Percentiles rank a stretch among this genome's conserved stretches.
phyloP scores from a whole-genome alignment of 2,329 filamentous ascomycete genomes.

The Aspergillus sp. region DNA sequence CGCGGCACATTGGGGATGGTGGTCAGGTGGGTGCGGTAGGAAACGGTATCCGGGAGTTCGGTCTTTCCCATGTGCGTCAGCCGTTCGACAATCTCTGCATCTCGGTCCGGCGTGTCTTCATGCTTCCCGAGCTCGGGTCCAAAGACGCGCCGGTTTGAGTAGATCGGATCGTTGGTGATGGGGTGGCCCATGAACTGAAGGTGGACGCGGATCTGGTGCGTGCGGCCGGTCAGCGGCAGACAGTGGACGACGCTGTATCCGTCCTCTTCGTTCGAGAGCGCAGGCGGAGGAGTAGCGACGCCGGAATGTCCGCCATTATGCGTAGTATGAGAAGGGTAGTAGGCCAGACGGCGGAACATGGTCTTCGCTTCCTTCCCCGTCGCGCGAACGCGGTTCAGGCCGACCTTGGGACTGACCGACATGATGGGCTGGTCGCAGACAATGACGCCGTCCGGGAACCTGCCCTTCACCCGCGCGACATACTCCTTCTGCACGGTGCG shows the following conservation, averaged over 20 bases:
- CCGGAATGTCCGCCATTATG: slow-evolving; percentile 12
- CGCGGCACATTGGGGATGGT: slow-evolving; percentile 28
- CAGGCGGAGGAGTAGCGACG: slow-evolving; percentile 25
- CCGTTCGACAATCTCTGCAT: slow-evolving; percentile 81
- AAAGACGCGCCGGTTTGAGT: slow-evolving; percentile 89
- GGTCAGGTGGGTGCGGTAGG: slow-evolving; percentile 57
- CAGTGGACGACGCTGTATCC: slow-evolving; percentile 95
- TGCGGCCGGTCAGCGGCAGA: slow-evolving; percentile 83
- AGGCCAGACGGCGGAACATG: slow-evolving; percentile 85
- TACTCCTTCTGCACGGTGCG: slow-evolving; percentile 93
- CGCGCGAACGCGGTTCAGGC: slow-evolving; percentile 85
- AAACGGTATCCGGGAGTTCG: slow-evolving; percentile 79
- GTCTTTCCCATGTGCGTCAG: slow-evolving; percentile 88
- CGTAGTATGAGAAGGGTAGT: slow-evolving; percentile 54
- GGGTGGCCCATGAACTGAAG: slow-evolving; percentile 90
- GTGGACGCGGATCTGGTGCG: slow-evolving; percentile 90
- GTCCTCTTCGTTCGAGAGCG: slow-evolving; percentile 39
- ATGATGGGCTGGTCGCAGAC: slow-evolving; percentile 91
- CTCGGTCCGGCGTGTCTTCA: slow-evolving; percentile 60
- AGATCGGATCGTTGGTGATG: slow-evolving; percentile 95
- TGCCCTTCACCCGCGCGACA: slow-evolving; percentile 77
- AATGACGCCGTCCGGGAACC: slow-evolving; percentile 84
- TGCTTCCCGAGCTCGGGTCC: slow-evolving; percentile 64
- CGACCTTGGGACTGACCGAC: slow-evolving; percentile 87
- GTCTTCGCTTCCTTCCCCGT: slow-evolving; percentile 85